Evolutionary conservation across 176 grass and related monocot genomes (phyloP).

Genomic region (Aechmea fasciata): DNA sequence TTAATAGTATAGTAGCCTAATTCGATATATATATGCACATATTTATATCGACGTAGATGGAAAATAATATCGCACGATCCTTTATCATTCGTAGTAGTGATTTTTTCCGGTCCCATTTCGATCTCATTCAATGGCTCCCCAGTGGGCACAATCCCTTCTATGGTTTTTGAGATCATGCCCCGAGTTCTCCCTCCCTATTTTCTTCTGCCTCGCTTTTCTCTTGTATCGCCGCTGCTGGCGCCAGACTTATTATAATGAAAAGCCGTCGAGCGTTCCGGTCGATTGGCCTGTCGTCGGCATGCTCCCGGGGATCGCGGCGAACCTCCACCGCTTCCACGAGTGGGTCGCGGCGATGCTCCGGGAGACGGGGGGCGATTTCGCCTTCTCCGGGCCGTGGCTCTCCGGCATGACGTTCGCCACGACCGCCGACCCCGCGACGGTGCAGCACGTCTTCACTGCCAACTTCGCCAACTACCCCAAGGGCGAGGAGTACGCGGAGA

Average conservation of each 20-base stretch:
- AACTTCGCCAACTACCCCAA: constrained; percentile 70
- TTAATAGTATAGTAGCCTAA: too few species aligned
- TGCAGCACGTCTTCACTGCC: constrained; percentile 60
- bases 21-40: too few species aligned
- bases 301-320: constrained; percentile 25
- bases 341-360: constrained; percentile 24
- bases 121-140: too few species aligned
- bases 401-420: constrained; percentile 24
- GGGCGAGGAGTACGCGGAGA: constrained; percentile 40
- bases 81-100: too few species aligned
- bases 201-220: too few species aligned
- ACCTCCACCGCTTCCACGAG: constrained; percentile 35
- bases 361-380: constrained; percentile 24
- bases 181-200: too few species aligned
- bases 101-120: too few species aligned
- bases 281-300: constrained; percentile 54
- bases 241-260: too few species aligned
- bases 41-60: too few species aligned
- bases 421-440: constrained; percentile 56
- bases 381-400: constrained; percentile 14
- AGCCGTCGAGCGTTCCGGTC: not conserved
- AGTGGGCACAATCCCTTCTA: too few species aligned
- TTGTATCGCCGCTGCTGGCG: not conserved
- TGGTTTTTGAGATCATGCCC: too few species aligned
- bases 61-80: too few species aligned